Conservation (phyloP, 2,329 filamentous ascomycete species). For the Sporothrix brunneoviolacea region DNA sequence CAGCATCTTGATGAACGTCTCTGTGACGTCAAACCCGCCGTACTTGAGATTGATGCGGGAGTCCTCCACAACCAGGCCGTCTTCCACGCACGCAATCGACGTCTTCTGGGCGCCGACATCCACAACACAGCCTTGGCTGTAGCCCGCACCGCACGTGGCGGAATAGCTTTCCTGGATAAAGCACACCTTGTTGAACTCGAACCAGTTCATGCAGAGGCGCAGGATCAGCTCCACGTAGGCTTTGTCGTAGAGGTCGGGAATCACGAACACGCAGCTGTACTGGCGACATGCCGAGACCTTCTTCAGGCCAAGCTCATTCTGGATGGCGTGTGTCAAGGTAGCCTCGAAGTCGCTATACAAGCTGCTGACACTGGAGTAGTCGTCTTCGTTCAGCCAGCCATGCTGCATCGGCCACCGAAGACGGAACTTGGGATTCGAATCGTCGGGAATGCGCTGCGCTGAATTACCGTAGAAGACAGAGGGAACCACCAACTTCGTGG, state of each 20-base stretch:
- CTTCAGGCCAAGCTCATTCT: slow-evolving; percentile 71
- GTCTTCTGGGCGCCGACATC: slow-evolving; percentile 97
- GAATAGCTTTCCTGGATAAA: slow-evolving; percentile 96
- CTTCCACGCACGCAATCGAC: slow-evolving; percentile 92
- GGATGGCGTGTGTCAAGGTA: slow-evolving; percentile 79
- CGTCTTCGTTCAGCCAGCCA: slow-evolving; percentile 84
- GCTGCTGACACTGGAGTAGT: slow-evolving; percentile 73
- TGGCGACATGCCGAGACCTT: slow-evolving; percentile 76
- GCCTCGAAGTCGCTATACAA: slow-evolving; percentile 82
- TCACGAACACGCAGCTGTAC: slow-evolving; percentile 95
- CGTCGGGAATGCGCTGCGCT: slow-evolving; percentile 80
- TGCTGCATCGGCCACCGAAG: slow-evolving; percentile 85
- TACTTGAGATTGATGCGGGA: slow-evolving; percentile 93
- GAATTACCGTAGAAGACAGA: slow-evolving; percentile 72
- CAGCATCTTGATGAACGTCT: slow-evolving; percentile 97
- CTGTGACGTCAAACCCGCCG: slow-evolving; percentile 86
- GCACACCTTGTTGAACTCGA: slow-evolving; percentile 81
- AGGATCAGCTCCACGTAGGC: slow-evolving; percentile 79
- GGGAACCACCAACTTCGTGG: slow-evolving; percentile 30
- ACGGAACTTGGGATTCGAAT: slow-evolving; percentile 82
- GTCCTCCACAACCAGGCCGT: slow-evolving; percentile 90
- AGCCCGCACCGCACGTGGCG: slow-evolving; percentile 90
- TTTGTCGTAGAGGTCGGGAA: slow-evolving; percentile 95
- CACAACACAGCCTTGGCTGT: slow-evolving; percentile 88
- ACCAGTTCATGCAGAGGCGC: slow-evolving; percentile 79